Percentiles rank a stretch among this genome's conserved stretches.
Evolutionary conservation across 345 rosid species (phyloP).

Genomic region (Firmiana major): DNA sequence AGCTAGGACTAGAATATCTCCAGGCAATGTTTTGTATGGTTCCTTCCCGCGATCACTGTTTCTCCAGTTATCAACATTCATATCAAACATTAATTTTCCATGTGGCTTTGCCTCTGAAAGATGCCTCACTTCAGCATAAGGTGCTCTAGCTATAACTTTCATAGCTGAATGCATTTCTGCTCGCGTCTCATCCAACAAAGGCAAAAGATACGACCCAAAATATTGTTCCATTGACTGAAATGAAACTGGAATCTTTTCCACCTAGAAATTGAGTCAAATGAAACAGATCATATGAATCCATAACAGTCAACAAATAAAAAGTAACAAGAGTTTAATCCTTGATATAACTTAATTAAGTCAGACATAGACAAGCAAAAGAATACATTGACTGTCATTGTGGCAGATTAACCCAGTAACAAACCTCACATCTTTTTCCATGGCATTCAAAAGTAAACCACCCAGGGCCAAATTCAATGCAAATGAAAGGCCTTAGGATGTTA

Average conservation of each 20-base stretch:
- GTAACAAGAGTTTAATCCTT: neutral
- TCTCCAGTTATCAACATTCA: slow-evolving; percentile 35
- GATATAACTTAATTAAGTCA: neutral
- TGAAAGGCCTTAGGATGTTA: neutral
- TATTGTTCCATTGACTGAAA: slow-evolving; percentile 31
- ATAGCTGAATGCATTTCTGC: slow-evolving; percentile 28
- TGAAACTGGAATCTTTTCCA: slow-evolving; percentile 29
- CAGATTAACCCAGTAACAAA: neutral
- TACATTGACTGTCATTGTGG: neutral
- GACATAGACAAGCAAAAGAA: neutral
- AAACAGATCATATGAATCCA: neutral
- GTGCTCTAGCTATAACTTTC: slow-evolving; percentile 28
- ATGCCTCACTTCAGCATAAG: slow-evolving; percentile 27
- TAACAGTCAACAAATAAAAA: neutral
- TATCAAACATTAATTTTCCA: slow-evolving; percentile 12
- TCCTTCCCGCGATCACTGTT: slow-evolving; percentile 26
- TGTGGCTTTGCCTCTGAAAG: neutral
- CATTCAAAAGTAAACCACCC: neutral
- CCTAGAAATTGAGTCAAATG: slow-evolving; percentile 18
- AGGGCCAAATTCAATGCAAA: neutral
- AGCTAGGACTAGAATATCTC: slow-evolving; percentile 36
- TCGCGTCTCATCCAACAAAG: slow-evolving; percentile 50
- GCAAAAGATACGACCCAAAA: slow-evolving; percentile 27
- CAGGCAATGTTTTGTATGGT: slow-evolving; percentile 40
- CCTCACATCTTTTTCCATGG: neutral